Base-by-base conservation (phyloP, 352 stramenopile genomes). In the Pythium aphanidermatum region DNA sequence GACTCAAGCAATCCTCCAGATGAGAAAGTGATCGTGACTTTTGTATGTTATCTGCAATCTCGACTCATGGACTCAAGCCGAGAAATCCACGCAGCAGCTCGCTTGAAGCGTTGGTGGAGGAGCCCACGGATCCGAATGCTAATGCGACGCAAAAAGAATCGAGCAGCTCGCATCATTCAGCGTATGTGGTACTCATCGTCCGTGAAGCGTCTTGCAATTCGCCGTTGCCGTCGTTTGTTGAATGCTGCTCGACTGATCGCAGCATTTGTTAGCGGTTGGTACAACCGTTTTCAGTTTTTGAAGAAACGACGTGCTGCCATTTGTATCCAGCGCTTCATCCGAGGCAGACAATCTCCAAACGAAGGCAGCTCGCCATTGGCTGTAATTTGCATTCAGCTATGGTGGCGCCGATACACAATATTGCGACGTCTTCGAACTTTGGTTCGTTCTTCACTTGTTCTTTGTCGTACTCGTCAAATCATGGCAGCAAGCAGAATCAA, bases 11-110 rank as follows among this genome's bases (percentile, higher is more conserved):
- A 97, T 46, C 62, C 83, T 2, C 92, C 92, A 3, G 88, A 98
- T 47, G 89, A 97, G 58, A 96, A 96, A 47, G 89, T 94, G 39
- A 92, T 98, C 26, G 63, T 98, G n/a, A 84, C 95, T 3, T 98
- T 96, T 47, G 65, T 98, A 13, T 83, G 84, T 19, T 98, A 97
- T 54, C 58, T 98, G 26, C 96, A 95, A 49, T 96, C 90, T 7
- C 84, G 95, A 4, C 50, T 98, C 3, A 92, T 98, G 61, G 88
- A 95, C 53, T 98, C 90, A 1, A 97, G 79, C 58, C 66, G 70
- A 25, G 95, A 99, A 61, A 94, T 98, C 32, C 74, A 94, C 44
- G 91, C 93, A 3, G 79, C 84, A 3, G 83, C 79, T 9, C 48
- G 77, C 5, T 73, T 98, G 24, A 96, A 98, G 61, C 66, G 70